Base-by-base conservation (phyloP, 257 asterid species). In the Salvia miltiorrhiza region DNA sequence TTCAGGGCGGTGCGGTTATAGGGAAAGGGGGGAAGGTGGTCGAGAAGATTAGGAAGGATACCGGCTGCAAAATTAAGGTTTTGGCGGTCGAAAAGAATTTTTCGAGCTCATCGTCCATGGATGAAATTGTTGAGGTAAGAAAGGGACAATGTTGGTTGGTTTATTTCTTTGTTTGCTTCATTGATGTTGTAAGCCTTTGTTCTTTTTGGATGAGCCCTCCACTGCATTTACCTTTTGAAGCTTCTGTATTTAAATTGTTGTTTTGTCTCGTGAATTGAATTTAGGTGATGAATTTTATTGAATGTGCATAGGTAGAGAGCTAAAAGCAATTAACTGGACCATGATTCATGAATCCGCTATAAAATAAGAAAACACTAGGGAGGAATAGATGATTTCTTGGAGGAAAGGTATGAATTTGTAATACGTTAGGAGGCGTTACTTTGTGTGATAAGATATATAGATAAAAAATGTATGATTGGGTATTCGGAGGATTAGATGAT, bases 21-120 rank as follows among this genome's bases (percentile, higher is more conserved):
- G 97, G 97, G 21, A 85, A 80, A 76, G 94, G 92, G 4, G 97
- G 97, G 44, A 83, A 77, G 24, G 87, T 85, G 41, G 83, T 90
- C 17, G 89, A 88, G 76, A 79, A 77, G 77, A 88, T 90, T 6
- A 85, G 85, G 91, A 82, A 65, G 77, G 94, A 90, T 3, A 83
- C 90, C 3, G 84, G 94, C 0, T 88, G 90, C 65, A 86, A 67
- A 49, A 80, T 90, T 56, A 83, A 77, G 75, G 92, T 86, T n/a
- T 79, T 88, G 78, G 54, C 49, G 3, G 50, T 77, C 5, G 90
- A 87, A 19, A 83, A 57, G 48, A 52, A 75, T 78, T 75, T 66
- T 8, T 12, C 78, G 13, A 62, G 77, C 63, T 48, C 82, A 0
- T 59, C 48, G 10, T 78, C 81, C 26, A 56, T 52, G 53, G 94